A percentile compares a stretch with the other conserved stretches of the same genome.
These are phyloP conservation scores for Lepidium campestre DNA, from an alignment of 441 rosid genomes.

Conservation along the genomic window DNA sequence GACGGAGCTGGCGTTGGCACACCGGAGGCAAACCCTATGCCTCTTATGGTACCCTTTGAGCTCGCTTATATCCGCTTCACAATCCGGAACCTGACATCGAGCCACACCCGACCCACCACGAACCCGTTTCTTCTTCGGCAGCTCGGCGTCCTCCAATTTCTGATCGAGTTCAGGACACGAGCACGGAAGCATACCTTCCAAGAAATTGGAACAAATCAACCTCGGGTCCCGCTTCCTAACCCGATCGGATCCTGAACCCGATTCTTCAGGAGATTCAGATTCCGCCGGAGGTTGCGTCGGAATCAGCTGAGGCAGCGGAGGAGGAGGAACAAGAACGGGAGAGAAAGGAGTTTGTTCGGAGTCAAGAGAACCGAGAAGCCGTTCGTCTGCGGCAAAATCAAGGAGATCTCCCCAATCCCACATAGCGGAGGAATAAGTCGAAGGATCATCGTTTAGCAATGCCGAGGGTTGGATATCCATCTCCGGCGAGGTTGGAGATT, in stretches of 20 bases:
- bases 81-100: constrained; percentile 74
- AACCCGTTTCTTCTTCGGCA: constrained; percentile 55
- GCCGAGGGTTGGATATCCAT: constrained; percentile 43
- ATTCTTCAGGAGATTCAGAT: constrained; percentile 19
- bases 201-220: constrained; percentile 67
- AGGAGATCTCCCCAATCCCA: constrained; percentile 92
- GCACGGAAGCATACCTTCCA: constrained; percentile 77
- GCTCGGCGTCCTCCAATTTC: constrained; percentile 50
- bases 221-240: constrained; percentile 92
- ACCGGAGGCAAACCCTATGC: constrained; percentile 84
- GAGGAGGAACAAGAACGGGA: constrained; percentile 7
- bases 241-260: constrained; percentile 34
- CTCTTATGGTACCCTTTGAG: constrained; percentile 91
- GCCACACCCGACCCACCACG: constrained; percentile 36
- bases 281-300: constrained; percentile 1
- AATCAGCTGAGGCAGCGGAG: background rate
- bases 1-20: constrained; percentile 66
- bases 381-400: constrained; percentile 65
- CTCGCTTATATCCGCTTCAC: constrained; percentile 78
- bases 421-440: constrained; percentile 36
- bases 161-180: constrained; percentile 90
- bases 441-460: constrained; percentile 33
- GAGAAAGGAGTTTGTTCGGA: constrained; percentile 16
- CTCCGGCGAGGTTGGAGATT: constrained; percentile 20
- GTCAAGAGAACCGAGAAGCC: constrained; percentile 36